Percentiles rank a stretch among this genome's conserved stretches.
phyloP scores from a whole-genome alignment of 208 protist species.

The Leptomonas pyrrhocoris region DNA sequence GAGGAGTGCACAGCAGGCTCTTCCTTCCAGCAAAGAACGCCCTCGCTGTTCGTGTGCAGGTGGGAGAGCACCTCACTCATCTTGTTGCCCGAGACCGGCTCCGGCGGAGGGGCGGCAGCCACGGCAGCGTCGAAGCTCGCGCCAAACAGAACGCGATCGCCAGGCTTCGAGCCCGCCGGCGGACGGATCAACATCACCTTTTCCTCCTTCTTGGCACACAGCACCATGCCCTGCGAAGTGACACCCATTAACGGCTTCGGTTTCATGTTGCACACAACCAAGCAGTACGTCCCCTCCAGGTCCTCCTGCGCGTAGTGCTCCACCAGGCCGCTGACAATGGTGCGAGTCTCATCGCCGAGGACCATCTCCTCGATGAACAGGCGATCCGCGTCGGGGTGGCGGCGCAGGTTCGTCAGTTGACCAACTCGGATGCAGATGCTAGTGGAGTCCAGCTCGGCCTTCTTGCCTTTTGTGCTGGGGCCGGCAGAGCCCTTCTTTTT shows the following conservation, averaged over 20 bases:
- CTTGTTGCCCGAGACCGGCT: constrained; percentile 46
- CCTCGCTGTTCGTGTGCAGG: constrained; percentile 59
- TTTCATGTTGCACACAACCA: constrained; percentile 95
- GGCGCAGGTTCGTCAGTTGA: constrained; percentile 73
- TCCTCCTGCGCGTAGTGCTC: constrained; percentile 78
- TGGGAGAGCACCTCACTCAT: constrained; percentile 70
- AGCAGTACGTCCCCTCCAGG: constrained; percentile 71
- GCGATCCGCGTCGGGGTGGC: constrained; percentile 85
- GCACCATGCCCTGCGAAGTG: constrained; percentile 92
- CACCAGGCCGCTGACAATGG: constrained; percentile 92
- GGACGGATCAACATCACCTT: constrained; percentile 61
- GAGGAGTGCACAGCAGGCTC: constrained; percentile 32
- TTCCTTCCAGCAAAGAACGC: constrained; percentile 73
- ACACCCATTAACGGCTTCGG: constrained; percentile 90
- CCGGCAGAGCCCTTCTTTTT: constrained; percentile 18
- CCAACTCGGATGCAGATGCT: constrained; percentile 82
- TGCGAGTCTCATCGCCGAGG: constrained; percentile 88
- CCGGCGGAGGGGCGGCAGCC: constrained; percentile 19
- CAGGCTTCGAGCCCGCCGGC: constrained; percentile 59
- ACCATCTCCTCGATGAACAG: constrained; percentile 94
- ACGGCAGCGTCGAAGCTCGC: constrained; percentile 31
- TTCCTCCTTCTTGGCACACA: constrained; percentile 82
- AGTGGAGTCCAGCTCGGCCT: constrained; percentile 39
- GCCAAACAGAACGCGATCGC: constrained; percentile 72
- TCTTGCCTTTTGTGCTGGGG: constrained; percentile 17